Base-by-base conservation (phyloP, 2,329 filamentous ascomycete genomes). In the Ophiostoma pallidulum region DNA sequence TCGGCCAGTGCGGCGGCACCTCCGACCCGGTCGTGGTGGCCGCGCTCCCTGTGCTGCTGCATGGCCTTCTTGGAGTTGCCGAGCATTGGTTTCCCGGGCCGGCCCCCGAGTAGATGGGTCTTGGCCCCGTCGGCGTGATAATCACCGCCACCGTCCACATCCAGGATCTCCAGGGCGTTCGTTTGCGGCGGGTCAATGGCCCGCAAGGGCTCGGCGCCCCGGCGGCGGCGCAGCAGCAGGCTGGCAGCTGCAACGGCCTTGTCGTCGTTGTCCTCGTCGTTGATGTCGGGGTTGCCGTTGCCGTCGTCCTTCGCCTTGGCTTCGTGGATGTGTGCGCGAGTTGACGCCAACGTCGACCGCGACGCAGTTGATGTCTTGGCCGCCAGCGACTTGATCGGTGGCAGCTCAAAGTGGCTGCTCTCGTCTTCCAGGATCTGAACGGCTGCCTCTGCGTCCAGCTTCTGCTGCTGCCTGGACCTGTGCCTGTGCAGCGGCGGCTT, bases 201-300 rank as follows among this genome's bases (percentile, higher is more conserved):
- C 3, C 53, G 51, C 45, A 55, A 28, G 2, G 48, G 35, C n/a
- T 45, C 47, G 12, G 46, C 45, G 2, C 41, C 50, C 6, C 50
- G 51, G 13, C 52, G 48, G 2, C 48, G 48, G 2, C 49, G 47
- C 3, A 51, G 26, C 10, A 38, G 38, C 8, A 29, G 32, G 12
- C 36, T 42, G 22, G 19, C 41, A 1, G 36, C 37, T 8, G 44
- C 47, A 8, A 24, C 39, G 6, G 35, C 49, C 16, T 39, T 42
- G 8, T 31, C 14, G 38, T 39, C 20, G 29, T 35, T 31, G 2
- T 22, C 20, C 18, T 8, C 18, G 8, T 7, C 5, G 4, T 20
- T 19, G 26, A 13, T 12, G 24, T 31, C 37, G 24, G 8, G 16
- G 24, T 16, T 12, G 4, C n/a, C 12, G 9, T 41, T 4, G 28